phyloP scores from a whole-genome alignment of 2,329 filamentous ascomycete genomes.

The Apiospora malaysiana region DNA sequence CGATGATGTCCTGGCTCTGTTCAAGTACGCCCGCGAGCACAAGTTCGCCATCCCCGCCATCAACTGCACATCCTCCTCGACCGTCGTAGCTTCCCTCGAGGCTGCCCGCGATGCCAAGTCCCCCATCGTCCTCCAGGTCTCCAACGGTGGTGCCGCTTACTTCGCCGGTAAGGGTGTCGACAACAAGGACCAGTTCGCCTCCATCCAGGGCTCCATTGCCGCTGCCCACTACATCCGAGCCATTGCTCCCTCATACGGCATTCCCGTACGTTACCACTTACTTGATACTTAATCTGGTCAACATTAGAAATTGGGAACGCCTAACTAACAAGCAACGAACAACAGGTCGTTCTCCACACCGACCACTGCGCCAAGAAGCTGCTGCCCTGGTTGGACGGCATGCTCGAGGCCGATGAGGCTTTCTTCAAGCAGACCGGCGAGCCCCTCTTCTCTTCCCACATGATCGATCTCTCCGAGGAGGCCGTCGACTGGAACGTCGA shows the following conservation, averaged over 20 bases:
- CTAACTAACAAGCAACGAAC: background rate
- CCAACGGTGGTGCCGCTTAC: constrained; percentile 91
- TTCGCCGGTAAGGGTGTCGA: constrained; percentile 89
- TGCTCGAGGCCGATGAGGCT: constrained; percentile 91
- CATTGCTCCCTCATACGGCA: constrained; percentile 83
- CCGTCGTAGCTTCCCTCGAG: constrained; percentile 86
- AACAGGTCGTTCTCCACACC: constrained; percentile 79
- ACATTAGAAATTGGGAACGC: background rate
- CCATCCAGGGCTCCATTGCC: constrained; percentile 85
- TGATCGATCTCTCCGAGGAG: constrained; percentile 98
- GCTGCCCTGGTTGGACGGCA: constrained; percentile 94
- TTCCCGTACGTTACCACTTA: constrained; percentile 60
- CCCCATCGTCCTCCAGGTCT: constrained; percentile 91
- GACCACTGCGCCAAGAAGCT: constrained; percentile 99
- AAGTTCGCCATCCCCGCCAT: constrained; percentile 88
- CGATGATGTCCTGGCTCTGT: constrained; percentile 46
- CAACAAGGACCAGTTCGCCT: constrained; percentile 83
- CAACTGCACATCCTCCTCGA: constrained; percentile 94
- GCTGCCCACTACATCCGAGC: constrained; percentile 93
- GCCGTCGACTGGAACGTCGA: constrained; percentile 86
- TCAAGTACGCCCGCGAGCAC: constrained; percentile 88
- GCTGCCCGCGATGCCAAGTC: constrained; percentile 91
- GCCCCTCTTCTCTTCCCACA: constrained; percentile 95
- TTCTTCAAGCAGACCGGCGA: constrained; percentile 94
- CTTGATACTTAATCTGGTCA: too few relatives aligned